phyloP scores from a whole-genome alignment of 169 alveolate species.

The Theileria parva region DNA sequence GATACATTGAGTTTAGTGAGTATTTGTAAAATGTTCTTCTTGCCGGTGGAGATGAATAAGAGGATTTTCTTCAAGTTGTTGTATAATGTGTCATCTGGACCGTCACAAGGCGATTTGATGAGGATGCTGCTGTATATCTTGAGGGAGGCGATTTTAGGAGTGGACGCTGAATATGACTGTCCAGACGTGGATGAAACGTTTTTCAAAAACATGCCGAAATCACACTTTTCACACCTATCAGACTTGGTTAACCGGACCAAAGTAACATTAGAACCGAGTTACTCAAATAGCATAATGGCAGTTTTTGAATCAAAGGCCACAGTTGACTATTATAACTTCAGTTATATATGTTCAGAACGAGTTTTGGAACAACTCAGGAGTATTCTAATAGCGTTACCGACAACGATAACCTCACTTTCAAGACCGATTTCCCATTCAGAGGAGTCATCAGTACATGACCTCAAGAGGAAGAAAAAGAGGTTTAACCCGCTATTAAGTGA shows the following conservation, averaged over 20 bases:
- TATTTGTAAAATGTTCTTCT: conserved; percentile 72
- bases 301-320: conserved; percentile 26
- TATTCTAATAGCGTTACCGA: conserved; percentile 70
- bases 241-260: neutral
- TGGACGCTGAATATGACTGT: conserved; percentile 45
- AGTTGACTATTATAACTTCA: conserved; percentile 41
- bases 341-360: conserved; percentile 71
- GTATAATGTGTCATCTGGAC: conserved; percentile 53
- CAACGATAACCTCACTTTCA: conserved; percentile 36
- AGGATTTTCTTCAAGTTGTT: conserved; percentile 70
- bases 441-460: neutral
- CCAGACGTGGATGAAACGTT: conserved; percentile 38
- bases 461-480: conserved; percentile 17
- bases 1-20: conserved; percentile 63
- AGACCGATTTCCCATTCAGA: neutral
- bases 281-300: conserved; percentile 11
- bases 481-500: neutral
- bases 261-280: neutral
- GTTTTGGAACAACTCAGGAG: conserved; percentile 77
- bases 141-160: conserved; percentile 63
- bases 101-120: conserved; percentile 45
- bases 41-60: conserved; percentile 74
- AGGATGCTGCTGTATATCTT: conserved; percentile 68
- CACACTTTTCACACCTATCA: neutral
- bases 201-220: conserved; percentile 23